Conservation (phyloP, 2,329 filamentous ascomycete genomes). For the Pleoardoris graminearum region DNA sequence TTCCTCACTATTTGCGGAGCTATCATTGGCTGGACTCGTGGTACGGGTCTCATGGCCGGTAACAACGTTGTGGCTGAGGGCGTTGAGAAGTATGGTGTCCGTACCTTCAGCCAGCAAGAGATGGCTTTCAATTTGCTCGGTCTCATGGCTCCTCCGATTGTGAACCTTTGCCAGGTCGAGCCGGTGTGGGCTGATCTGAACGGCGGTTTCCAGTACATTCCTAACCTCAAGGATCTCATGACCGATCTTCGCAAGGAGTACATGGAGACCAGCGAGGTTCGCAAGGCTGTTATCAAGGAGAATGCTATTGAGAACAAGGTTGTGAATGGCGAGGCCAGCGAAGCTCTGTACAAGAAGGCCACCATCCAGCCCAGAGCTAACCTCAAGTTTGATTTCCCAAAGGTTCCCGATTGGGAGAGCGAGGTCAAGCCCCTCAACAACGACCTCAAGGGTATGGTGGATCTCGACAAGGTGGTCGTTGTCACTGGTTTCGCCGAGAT, state of each 20-base stretch:
- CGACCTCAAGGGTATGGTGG: constrained; percentile 94
- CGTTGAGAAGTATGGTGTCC: constrained; percentile 93
- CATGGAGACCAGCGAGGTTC: constrained; percentile 91
- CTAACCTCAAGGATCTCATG: constrained; percentile 93
- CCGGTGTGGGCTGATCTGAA: constrained; percentile 97
- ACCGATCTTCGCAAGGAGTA: constrained; percentile 90
- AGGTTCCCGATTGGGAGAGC: constrained; percentile 85
- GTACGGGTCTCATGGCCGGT: constrained; percentile 94
- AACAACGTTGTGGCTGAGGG: constrained; percentile 98
- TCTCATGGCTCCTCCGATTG: constrained; percentile 90
- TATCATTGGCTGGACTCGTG: constrained; percentile 98
- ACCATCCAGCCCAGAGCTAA: constrained; percentile 92
- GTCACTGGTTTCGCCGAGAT: constrained; percentile 96
- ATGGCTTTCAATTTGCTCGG: constrained; percentile 99
- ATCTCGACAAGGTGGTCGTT: constrained; percentile 96
- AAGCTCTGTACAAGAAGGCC: constrained; percentile 93
- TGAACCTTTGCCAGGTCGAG: constrained; percentile 92
- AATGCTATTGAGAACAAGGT: constrained; percentile 96
- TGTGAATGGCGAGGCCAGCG: constrained; percentile 90
- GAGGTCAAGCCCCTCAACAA: constrained; percentile 88
- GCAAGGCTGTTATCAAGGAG: constrained; percentile 92
- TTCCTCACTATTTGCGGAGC: constrained; percentile 98
- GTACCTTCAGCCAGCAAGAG: constrained; percentile 98
- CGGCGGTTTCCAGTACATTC: constrained; percentile 95
- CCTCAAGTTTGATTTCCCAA: constrained; percentile 95